Evolutionary conservation across 2,329 filamentous ascomycete genomes (phyloP).

Genomic region (Corniculantispora saksenae): DNA sequence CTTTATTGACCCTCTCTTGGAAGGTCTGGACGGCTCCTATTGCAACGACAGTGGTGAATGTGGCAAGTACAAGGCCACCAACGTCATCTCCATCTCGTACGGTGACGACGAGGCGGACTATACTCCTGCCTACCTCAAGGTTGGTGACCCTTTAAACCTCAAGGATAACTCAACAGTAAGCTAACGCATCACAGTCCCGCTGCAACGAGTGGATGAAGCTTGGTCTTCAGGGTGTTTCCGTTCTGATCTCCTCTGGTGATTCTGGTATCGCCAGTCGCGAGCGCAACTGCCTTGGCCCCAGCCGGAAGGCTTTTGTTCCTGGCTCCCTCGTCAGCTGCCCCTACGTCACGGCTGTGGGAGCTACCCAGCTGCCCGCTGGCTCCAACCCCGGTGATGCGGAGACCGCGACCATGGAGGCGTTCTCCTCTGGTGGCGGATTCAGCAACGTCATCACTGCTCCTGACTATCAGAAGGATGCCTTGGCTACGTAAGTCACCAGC

Average conservation of each 20-base stretch:
- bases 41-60: conserved; percentile 28
- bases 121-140: conserved; percentile 29
- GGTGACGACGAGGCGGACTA: conserved; percentile 50
- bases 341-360: conserved; percentile 50
- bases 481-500: conserved; percentile 26
- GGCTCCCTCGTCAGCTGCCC: conserved; percentile 43
- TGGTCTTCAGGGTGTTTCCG: conserved; percentile 42
- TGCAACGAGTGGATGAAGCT: conserved; percentile 49
- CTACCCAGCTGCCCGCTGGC: conserved; percentile 46
- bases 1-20: too few relatives aligned
- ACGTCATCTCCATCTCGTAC: conserved; percentile 45
- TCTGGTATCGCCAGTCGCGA: conserved; percentile 33
- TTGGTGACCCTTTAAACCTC: too few relatives aligned
- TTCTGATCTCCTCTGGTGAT: conserved; percentile 44
- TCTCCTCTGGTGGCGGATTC: conserved; percentile 32
- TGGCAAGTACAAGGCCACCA: conserved; percentile 23
- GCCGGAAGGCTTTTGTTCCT: conserved; percentile 31
- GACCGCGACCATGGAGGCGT: conserved; percentile 35
- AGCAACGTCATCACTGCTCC: conserved; percentile 49
- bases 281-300: neutral
- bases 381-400: conserved; percentile 46
- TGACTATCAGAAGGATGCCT: conserved; percentile 45
- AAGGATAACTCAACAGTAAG: too few relatives aligned
- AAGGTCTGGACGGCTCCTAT: neutral
- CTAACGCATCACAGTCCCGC: conserved; percentile 33